These are phyloP conservation scores for Blastocystis sp. DNA, from an alignment of 352 stramenopile species.

Conservation along the genomic window DNA sequence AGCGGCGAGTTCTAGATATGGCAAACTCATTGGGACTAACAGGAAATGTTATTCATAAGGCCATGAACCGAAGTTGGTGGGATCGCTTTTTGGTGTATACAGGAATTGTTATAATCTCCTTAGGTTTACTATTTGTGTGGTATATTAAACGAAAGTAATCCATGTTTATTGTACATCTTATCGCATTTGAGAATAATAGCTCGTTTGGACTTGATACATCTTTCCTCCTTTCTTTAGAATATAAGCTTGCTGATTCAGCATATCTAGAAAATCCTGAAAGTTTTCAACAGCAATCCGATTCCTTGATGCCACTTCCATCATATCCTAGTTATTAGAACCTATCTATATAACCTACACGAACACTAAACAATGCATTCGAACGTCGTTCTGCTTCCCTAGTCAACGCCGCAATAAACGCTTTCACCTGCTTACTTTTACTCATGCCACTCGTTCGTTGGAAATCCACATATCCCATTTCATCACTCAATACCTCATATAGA, in stretches of 20 bases:
- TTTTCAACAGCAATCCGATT: slow-evolving; percentile 77
- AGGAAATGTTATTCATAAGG: slow-evolving; percentile 45
- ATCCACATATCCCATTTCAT: slow-evolving; percentile 83
- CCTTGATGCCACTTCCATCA: slow-evolving; percentile 68
- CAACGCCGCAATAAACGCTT: slow-evolving; percentile 78
- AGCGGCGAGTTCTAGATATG: slow-evolving; percentile 45
- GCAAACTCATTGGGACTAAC: slow-evolving; percentile 54
- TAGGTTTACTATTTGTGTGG: slow-evolving; percentile 40
- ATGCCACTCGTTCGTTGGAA: slow-evolving; percentile 75
- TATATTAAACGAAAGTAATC: slow-evolving; percentile 33
- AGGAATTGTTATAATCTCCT: slow-evolving; percentile 44
- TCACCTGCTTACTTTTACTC: slow-evolving; percentile 75
- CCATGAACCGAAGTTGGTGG: slow-evolving; percentile 57
- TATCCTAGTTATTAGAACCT: slow-evolving; percentile 57
- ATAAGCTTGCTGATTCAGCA: slow-evolving; percentile 81
- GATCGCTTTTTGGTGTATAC: slow-evolving; percentile 54
- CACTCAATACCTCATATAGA: slow-evolving; percentile 83
- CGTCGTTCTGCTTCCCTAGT: slow-evolving; percentile 75
- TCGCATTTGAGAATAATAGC: slow-evolving; percentile 54
- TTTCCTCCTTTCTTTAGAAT: slow-evolving; percentile 80
- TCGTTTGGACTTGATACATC: slow-evolving; percentile 76
- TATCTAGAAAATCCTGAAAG: slow-evolving; percentile 80
- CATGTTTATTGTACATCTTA: slow-evolving; percentile 27
- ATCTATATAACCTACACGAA: slow-evolving; percentile 72
- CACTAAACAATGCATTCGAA: slow-evolving; percentile 77